Evolutionary conservation across 208 protist species (phyloP).

Genomic region (Crithidia bombi): DNA sequence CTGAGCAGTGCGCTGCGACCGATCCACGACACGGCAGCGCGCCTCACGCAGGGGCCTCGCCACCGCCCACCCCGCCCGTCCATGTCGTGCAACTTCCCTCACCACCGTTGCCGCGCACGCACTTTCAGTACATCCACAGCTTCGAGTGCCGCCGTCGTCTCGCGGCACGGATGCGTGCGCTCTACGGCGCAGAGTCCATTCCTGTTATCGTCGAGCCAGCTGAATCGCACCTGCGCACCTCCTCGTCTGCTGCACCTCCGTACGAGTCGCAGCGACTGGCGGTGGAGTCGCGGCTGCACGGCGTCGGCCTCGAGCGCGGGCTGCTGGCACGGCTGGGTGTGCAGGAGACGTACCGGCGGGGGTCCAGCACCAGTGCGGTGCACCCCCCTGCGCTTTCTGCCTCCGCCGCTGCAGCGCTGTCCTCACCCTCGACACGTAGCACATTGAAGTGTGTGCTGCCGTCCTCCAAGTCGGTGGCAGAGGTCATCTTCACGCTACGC

Average conservation of each 20-base stretch:
- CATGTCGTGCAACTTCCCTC: too few species aligned
- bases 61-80: background rate
- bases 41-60: too few species aligned
- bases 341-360: background rate
- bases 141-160: slow-evolving; percentile 56
- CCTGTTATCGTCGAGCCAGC: slow-evolving; percentile 93
- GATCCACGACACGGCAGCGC: too few species aligned
- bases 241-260: background rate
- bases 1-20: too few species aligned
- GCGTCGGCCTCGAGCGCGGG: background rate
- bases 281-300: background rate
- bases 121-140: slow-evolving; percentile 51
- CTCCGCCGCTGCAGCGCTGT: slow-evolving; percentile 1
- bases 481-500: slow-evolving; percentile 91
- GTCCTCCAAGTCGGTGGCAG: slow-evolving; percentile 71
- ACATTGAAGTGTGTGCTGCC: slow-evolving; percentile 66
- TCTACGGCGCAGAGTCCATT: slow-evolving; percentile 71
- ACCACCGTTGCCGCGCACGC: slow-evolving; percentile 27
- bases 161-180: slow-evolving; percentile 29
- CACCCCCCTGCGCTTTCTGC: background rate
- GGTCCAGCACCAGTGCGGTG: background rate
- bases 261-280: slow-evolving; percentile 1
- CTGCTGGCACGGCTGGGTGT: background rate
- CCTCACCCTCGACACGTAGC: slow-evolving; percentile 24
- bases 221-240: slow-evolving; percentile 22